Base-by-base conservation (phyloP, 441 rosid species). In the Gossypium armourianum region DNA sequence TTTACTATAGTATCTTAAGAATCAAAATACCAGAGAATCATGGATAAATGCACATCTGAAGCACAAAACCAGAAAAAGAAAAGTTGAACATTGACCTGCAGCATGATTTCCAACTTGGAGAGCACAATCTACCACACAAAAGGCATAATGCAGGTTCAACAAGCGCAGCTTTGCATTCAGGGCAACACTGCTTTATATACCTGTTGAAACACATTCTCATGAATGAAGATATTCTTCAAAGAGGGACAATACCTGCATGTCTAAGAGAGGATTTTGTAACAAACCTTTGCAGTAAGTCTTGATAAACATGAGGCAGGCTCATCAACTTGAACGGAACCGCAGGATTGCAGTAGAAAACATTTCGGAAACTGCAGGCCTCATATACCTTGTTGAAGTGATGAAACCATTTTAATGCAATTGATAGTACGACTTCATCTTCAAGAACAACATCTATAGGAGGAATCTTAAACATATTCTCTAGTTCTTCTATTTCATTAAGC, bases 101-200 rank as follows among this genome's bases (percentile, higher is more conserved):
- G 82, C 99, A 93, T n/a, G 81, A 43, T 69, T 83, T 93, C 96
- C 91, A 85, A 61, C 65, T 78, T 55, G 92, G 88, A 59, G 89
- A 87, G 88, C 98, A 93, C 76, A 93, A 74, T 83, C 87, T 91
- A 75, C 99, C 98, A 82, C 99, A 93, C 36, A 96, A 79, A 19
- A 96, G 84, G 80, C 99, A 96, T 57, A 96, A 78, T 10, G 97
- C 91, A 29, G 98, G 97, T 58, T 90, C 97, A 8, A 78, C 87
- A 21, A 88, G 64, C 13, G 74, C 72, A 72, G 72, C 71, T 56
- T 79, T 79, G 86, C 99, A 96, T 72, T 81, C 79, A 52, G 79
- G 79, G 76, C 98, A 96, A 62, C 72, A 77, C 62, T 84, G 90
- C 79, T 93, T 96, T 68, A 96, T 86, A 69, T 80, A 91, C 89